Base-by-base conservation (phyloP, 352 stramenopile species). In the Globisporangium polare region DNA sequence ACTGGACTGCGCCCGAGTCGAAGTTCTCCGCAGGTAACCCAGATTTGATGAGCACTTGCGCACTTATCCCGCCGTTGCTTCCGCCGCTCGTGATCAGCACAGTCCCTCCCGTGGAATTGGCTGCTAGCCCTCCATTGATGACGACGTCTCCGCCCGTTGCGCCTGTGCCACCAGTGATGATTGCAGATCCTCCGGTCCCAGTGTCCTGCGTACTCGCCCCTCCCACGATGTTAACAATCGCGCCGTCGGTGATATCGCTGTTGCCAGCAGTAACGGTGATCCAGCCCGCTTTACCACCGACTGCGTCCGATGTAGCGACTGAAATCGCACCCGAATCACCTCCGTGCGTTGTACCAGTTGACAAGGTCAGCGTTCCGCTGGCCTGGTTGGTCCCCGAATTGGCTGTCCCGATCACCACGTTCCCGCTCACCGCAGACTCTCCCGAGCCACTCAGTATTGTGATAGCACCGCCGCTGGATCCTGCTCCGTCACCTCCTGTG, bases 231-330 rank as follows among this genome's bases (percentile, higher is more conserved):
- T 46, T 71, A 5, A 75, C 49, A 2, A 43, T 57, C 9, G 62
- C 61, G 13, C 61, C 65, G 39, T 71, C 58, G 5, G 31, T 26
- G 5, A 20, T 22, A 7, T 67, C 56, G 8, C 67, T 62, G 17
- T 53, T 75, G 2, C 72, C 72, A 17, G 66, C 72, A 8, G 69
- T 56, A 20, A 73, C 31, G 29, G 55, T 73, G 27, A 80, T 75
- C 55, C 45, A 71, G 12, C 72, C 72, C 3, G 58, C 69, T 26
- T 62, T 66, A 0, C 69, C 72, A 0, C 27, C 53, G 5, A 33
- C 42, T 15, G 71, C 60, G 20, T 65, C 50, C 2, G 66, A 71
- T 39, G 73, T 78, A 7, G 60, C 50, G 26, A 80, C 57, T 17
- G 62, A 63, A 50, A 80, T 69, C 31, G 66, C 64, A 5, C 73